Percentiles rank a stretch among this genome's conserved stretches.
Conservation (phyloP, 2,329 filamentous ascomycete species). For the Gremmenia infestans region DNA sequence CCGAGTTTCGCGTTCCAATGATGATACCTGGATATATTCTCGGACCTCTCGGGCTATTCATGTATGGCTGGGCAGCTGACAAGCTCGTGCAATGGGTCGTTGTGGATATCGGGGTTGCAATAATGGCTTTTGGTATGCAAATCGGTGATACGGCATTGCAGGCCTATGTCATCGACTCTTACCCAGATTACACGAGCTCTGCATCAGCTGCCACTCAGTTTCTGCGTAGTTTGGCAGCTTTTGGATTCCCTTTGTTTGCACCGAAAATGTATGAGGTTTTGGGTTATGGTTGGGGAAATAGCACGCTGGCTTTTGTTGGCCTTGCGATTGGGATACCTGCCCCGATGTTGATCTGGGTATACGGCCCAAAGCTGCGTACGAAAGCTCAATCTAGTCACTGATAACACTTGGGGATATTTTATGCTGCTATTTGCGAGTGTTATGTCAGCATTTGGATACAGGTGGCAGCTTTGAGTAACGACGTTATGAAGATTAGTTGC, state of each 20-base stretch:
- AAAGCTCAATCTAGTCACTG: neutral
- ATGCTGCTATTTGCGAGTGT: no score
- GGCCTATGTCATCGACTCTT: conserved; percentile 50
- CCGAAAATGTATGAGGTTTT: conserved; percentile 28
- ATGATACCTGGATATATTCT: conserved; percentile 49
- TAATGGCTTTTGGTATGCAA: conserved; percentile 43
- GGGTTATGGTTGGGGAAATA: conserved; percentile 33
- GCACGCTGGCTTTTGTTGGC: conserved; percentile 35
- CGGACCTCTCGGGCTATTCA: conserved; percentile 48
- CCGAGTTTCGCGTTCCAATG: conserved; percentile 58
- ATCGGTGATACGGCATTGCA: conserved; percentile 6
- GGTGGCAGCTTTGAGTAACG: no score
- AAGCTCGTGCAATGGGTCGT: conserved; percentile 47
- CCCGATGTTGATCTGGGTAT: conserved; percentile 38
- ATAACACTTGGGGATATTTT: neutral
- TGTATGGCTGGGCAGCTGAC: conserved; percentile 54
- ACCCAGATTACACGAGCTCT: conserved; percentile 27
- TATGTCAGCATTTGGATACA: no score
- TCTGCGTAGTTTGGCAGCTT: conserved; percentile 18
- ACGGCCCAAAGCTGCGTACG: conserved; percentile 30
- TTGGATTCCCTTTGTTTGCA: conserved; percentile 32
- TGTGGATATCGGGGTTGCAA: conserved; percentile 47
- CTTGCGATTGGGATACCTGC: conserved; percentile 44
- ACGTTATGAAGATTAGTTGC: no score
- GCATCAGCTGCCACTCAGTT: conserved; percentile 35